These are phyloP conservation scores for Thalassiosira profunda DNA, from an alignment of 108 stramenopile genomes.

Conservation along the genomic window DNA sequence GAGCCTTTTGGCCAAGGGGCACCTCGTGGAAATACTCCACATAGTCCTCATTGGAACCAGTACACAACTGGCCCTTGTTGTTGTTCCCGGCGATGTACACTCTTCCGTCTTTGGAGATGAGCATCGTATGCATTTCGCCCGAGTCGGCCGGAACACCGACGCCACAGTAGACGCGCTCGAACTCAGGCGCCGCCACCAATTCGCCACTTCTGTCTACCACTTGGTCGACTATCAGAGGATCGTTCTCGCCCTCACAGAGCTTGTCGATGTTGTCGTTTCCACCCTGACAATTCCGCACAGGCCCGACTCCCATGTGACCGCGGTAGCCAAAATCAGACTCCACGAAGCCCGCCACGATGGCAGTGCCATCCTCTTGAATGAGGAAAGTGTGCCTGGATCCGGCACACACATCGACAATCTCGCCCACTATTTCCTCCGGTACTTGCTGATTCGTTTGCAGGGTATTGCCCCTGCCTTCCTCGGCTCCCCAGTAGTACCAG, in stretches of 20 bases:
- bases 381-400: conserved; percentile 6
- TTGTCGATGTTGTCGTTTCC: too few relatives aligned
- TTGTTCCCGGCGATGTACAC: conserved; percentile 24
- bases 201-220: background rate
- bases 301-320: conserved; percentile 4
- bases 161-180: conserved; percentile 15
- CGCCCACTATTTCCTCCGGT: background rate
- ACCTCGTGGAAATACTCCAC: too few relatives aligned
- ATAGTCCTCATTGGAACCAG: too few relatives aligned
- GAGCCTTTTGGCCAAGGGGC: too few relatives aligned
- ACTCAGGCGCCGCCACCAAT: conserved; percentile 3
- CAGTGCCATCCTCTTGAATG: background rate
- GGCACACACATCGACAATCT: background rate
- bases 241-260: conserved; percentile 13
- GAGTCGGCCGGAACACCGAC: conserved; percentile 16
- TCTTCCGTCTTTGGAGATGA: conserved; percentile 19
- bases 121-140: conserved; percentile 28
- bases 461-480: conserved; percentile 7
- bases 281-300: too few relatives aligned
- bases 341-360: background rate
- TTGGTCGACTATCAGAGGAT: conserved; percentile 16
- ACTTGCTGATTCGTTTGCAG: conserved; percentile 10
- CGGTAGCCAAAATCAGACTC: conserved; percentile 8
- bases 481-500: conserved; percentile 29
- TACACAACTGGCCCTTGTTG: conserved; percentile 20